Conservation (phyloP, 192 early-diverging fungal species). For the Oehlia diaphana region DNA sequence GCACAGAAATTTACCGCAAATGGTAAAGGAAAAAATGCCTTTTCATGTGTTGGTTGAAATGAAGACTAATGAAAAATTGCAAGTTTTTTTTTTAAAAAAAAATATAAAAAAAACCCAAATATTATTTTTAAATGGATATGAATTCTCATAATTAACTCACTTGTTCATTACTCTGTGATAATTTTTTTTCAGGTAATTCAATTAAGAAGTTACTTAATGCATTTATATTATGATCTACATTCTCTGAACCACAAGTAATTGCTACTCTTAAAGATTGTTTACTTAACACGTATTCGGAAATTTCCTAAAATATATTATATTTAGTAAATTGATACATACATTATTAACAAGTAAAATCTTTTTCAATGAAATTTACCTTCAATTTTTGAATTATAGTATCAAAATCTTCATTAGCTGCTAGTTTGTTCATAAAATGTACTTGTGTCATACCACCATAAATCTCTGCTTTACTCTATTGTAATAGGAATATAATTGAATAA, state of each 20-base stretch:
- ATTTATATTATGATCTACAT: constrained; percentile 47
- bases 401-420: constrained; percentile 67
- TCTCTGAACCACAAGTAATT: constrained; percentile 54
- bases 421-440: constrained; percentile 76
- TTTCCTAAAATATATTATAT: constrained; percentile 1
- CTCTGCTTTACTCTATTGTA: constrained; percentile 38
- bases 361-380: constrained; percentile 46
- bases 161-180: neutral
- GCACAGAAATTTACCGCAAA: constrained; percentile 86
- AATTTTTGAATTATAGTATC: constrained; percentile 61
- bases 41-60: constrained; percentile 53
- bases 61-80: constrained; percentile 28
- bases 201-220: constrained; percentile 43
- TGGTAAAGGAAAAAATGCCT: constrained; percentile 81
- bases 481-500: constrained; percentile 4
- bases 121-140: neutral
- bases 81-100: too few relatives aligned
- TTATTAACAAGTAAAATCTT: neutral
- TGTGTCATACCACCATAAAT: constrained; percentile 65
- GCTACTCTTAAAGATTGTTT: constrained; percentile 50
- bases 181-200: constrained; percentile 31
- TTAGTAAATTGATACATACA: neutral
- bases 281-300: constrained; percentile 39
- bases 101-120: too few relatives aligned
- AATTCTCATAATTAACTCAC: constrained; percentile 1